Conservation (phyloP, 192 early-diverging fungal species). For the Cladochytrium replicatum region DNA sequence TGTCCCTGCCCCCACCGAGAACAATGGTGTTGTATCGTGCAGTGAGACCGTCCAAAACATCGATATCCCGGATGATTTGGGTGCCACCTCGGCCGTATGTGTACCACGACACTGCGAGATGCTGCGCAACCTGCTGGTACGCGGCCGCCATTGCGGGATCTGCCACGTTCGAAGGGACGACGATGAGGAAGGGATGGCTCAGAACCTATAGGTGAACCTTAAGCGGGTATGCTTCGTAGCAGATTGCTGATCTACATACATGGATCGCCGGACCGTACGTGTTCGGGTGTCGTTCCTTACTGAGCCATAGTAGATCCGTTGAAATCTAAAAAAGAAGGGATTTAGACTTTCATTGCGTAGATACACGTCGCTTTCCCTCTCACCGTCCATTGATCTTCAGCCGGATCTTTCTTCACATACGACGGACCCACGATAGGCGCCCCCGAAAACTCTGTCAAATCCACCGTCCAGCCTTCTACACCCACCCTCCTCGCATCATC, state of each 20-base stretch:
- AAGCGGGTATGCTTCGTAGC: not conserved
- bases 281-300: conserved; percentile 40
- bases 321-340: conserved; percentile 16
- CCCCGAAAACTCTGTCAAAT: conserved; percentile 28
- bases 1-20: conserved; percentile 50
- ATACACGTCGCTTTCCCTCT: conserved; percentile 18
- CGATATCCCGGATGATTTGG: conserved; percentile 45
- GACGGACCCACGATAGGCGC: conserved; percentile 30
- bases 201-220: conserved; percentile 17
- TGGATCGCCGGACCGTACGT: conserved; percentile 55
- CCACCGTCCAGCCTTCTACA: conserved; percentile 30
- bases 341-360: not conserved
- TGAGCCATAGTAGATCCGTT: conserved; percentile 29
- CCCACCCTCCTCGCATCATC: conserved; percentile 22
- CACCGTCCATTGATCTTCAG: conserved; percentile 19
- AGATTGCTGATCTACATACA: conserved; percentile 21
- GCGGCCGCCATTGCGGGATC: conserved; percentile 2
- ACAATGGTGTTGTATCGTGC: conserved; percentile 47
- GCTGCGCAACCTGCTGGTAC: conserved; percentile 40
- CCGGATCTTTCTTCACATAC: too few species aligned
- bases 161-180: conserved; percentile 24
- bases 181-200: conserved; percentile 38
- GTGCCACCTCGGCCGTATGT: conserved; percentile 52
- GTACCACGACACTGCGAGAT: conserved; percentile 56
- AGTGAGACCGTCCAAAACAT: conserved; percentile 27